Base-by-base conservation (phyloP, 352 stramenopile genomes). In the Globisporangium cystogenes region DNA sequence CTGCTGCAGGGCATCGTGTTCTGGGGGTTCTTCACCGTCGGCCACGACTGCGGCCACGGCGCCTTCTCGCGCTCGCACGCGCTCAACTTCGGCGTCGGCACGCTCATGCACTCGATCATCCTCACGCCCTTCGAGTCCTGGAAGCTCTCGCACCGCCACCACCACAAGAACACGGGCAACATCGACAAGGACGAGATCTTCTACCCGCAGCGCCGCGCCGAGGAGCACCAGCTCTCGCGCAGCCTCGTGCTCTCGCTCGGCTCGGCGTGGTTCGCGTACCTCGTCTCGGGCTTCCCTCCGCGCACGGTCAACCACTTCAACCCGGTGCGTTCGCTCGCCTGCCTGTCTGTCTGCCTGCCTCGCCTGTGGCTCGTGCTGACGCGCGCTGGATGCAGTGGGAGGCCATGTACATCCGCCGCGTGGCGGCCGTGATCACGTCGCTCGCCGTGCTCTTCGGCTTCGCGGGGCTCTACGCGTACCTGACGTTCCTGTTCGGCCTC, bases 81-180 rank as follows among this genome's bases (percentile, higher is more conserved):
- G 59, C 67, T 93, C 63, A 93, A 93, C 67, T 87, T 86, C 49
- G 53, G 68, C n/a, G 65, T 90, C 20, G 82, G 82, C 39, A 87
- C 73, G 42, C 56, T 88, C 60, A 85, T 85, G 33, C 82, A 93
- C 68, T 90, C 82, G 64, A 65, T 87, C 48, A 85, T 90, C 59
- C 72, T 93, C 39, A 88, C 77, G 54, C 82, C 82, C 21, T 93
- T 77, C 67, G 73, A 90, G 64, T 73, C 71, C 45, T 93, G 82
- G 79, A 87, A 90, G 61, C 67, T 90, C 48, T 84, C 82, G 48
- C 82, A 90, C 64, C 79, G 82, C 40, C 79, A 87, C 57, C 82
- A 93, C 67, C 82, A 93, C 76, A 90, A 89, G 69, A 93, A 93
- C 71, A 93, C 79, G 57, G 82, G 82, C 60, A 90, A 90, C 68